Evolutionary conservation across 495 filamentous ascomycete genomes (phyloP).

Genomic region (Pseudomonodictys pantanalensis): DNA sequence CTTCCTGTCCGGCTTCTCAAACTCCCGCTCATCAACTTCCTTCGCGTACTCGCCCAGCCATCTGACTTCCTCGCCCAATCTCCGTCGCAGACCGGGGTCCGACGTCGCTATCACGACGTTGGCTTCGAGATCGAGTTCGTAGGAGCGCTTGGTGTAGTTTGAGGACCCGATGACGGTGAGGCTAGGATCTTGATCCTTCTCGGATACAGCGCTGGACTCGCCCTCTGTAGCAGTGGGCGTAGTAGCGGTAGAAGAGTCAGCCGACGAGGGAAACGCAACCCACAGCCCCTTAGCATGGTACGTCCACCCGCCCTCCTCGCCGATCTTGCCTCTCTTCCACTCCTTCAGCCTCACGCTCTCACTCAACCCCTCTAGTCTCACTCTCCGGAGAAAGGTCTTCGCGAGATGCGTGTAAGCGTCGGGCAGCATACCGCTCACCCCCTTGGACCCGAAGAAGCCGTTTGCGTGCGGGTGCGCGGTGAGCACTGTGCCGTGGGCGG

Average conservation of each 20-base stretch:
- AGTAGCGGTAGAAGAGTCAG: slow-evolving; percentile 7
- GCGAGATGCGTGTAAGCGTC: slow-evolving; percentile 87
- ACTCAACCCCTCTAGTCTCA: slow-evolving; percentile 59
- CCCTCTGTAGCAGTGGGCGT: too few species aligned
- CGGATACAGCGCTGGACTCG: too few species aligned
- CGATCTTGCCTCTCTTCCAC: slow-evolving; percentile 81
- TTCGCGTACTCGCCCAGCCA: slow-evolving; percentile 73
- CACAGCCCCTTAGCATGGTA: slow-evolving; percentile 98
- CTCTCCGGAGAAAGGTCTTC: slow-evolving; percentile 71
- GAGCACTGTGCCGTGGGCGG: slow-evolving; percentile 70
- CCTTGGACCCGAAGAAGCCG: slow-evolving; percentile 87
- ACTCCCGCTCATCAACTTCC: slow-evolving; percentile 66
- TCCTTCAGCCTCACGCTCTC: slow-evolving; percentile 70
- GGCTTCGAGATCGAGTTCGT: slow-evolving; percentile 84
- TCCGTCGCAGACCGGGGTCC: slow-evolving; percentile 67
- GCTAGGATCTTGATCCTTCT: slow-evolving; percentile 55
- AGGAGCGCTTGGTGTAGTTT: slow-evolving; percentile 94
- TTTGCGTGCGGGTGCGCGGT: slow-evolving; percentile 95
- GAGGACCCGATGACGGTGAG: slow-evolving; percentile 84
- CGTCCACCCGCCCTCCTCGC: slow-evolving; percentile 82
- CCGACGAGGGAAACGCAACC: slow-evolving; percentile 60
- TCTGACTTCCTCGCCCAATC: slow-evolving; percentile 71
- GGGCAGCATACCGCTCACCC: slow-evolving; percentile 84
- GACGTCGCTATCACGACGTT: slow-evolving; percentile 80
- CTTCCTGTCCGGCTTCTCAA: slow-evolving; percentile 72